These are phyloP conservation scores for Aspergillus arachidicola DNA, from an alignment of 2,329 filamentous ascomycete species.

Conservation along the genomic window DNA sequence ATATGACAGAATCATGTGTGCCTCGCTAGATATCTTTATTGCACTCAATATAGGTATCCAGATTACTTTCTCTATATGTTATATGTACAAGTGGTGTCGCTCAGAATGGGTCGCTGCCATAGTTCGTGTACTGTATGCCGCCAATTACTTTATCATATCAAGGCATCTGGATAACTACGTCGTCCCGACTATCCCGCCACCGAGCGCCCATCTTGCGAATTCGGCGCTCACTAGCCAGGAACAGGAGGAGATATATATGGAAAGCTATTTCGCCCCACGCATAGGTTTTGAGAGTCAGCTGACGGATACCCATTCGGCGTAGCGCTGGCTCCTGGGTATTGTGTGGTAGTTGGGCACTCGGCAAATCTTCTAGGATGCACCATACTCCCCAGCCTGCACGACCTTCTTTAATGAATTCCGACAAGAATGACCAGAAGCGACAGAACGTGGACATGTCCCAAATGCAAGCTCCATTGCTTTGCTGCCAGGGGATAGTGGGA, in stretches of 20 bases:
- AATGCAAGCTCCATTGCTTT: slow-evolving; percentile 6
- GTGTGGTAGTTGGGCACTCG: slow-evolving; percentile 45
- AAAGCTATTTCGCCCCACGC: slow-evolving; percentile 75
- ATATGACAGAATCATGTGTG: neutral
- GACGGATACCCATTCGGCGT: neutral
- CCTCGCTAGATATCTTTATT: neutral
- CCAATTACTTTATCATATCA: slow-evolving; percentile 12
- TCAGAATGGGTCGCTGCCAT: neutral
- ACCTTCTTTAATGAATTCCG: slow-evolving; percentile 41
- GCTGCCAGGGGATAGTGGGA: neutral
- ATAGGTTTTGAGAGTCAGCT: slow-evolving; percentile 63
- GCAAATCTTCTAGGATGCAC: slow-evolving; percentile 36
- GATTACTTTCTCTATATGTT: neutral
- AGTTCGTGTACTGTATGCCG: neutral
- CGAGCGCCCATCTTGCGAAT: slow-evolving; percentile 59
- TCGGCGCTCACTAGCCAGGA: slow-evolving; percentile 67
- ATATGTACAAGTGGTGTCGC: neutral
- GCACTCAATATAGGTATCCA: neutral
- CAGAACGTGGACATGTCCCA: slow-evolving; percentile 40
- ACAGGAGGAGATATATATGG: slow-evolving; percentile 75
- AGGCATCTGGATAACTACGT: slow-evolving; percentile 57
- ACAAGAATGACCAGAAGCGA: slow-evolving; percentile 47
- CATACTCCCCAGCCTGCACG: slow-evolving; percentile 51
- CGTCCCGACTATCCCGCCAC: slow-evolving; percentile 69
- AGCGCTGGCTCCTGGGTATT: neutral